Base-by-base conservation (phyloP, 1,284 basidiomycete species). In the Fomitiporia mediterranea region DNA sequence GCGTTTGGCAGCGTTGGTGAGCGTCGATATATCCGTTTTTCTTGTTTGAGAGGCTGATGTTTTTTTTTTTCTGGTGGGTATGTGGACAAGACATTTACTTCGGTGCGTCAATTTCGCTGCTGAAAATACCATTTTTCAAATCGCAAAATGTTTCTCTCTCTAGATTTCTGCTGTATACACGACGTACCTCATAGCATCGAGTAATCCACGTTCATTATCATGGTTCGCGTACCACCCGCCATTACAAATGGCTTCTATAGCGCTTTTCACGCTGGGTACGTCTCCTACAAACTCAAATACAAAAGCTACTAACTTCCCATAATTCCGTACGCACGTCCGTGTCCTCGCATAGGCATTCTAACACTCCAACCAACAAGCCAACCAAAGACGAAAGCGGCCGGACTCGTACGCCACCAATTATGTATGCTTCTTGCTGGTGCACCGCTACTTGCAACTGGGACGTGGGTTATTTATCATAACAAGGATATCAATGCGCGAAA, bases 341-440 rank as follows among this genome's bases (percentile, higher is more conserved):
- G n/a, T n/a, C n/a, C n/a, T n/a, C 19, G n/a, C 34, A 25, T 61
- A 87, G 86, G 82, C n/a, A 79, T 89, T 48, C 59, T 86, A 60
- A 86, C 84, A n/a, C 78, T 90, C 5, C 87, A 90, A 64, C 84
- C 86, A 0, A 88, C 87, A 1, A 78, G 80, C 3, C 80, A 82
- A 54, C 80, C 84, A 0, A 75, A 69, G 61, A 81, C 82, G 28
- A 90, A 89, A 67, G 75, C 77, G 1, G 80, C 80, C 1, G 86
- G 86, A 0, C 72, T 89, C 0, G 63, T 69, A 7, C 76, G 84
- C 35, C 87, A 90, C 65, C 84, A 89, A 65, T 65, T 77, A 21
- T 78, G 77, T 19, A 80, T 82, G 61, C 67, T 83, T 9, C 66
- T 69, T 9, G 39, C 78, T 17, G 87, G 78, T 1, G 67, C 83